Conservation (phyloP, 441 rosid genomes). For the Bruguiera hainesii region DNA sequence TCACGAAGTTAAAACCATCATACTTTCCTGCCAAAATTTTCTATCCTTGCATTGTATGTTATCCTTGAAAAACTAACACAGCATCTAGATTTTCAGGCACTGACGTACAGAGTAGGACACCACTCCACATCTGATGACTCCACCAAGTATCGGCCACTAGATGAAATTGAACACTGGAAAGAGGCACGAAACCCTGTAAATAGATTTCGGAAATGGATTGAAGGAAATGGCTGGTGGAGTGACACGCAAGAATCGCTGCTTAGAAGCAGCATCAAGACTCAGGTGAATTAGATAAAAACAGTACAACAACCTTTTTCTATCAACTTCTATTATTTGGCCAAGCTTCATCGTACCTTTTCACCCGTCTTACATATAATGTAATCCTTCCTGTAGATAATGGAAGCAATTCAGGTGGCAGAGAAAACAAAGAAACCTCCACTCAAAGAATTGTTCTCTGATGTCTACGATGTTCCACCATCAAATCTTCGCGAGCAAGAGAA, state of each 20-base stretch:
- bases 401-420: constrained; percentile 68
- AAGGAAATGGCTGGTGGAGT: constrained; percentile 69
- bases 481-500: constrained; percentile 61
- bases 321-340: background rate
- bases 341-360: background rate
- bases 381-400: constrained; percentile 37
- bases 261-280: constrained; percentile 44
- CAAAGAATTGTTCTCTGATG: constrained; percentile 53
- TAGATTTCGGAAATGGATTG: constrained; percentile 60
- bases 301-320: background rate
- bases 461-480: constrained; percentile 49
- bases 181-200: constrained; percentile 54
- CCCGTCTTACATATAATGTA: background rate
- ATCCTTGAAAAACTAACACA: background rate
- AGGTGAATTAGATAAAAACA: constrained; percentile 29
- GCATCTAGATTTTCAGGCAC: constrained; percentile 30
- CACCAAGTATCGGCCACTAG: constrained; percentile 52
- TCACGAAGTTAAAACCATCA: background rate
- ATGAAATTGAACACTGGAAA: constrained; percentile 71
- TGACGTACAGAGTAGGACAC: constrained; percentile 72
- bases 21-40: no score
- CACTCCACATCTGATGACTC: constrained; percentile 89
- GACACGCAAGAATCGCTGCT: constrained; percentile 49
- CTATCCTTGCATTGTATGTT: no score
- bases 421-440: constrained; percentile 49